Base-by-base conservation (phyloP, 2,329 filamentous ascomycete species). In the Colletotrichum neosansevieriae region DNA sequence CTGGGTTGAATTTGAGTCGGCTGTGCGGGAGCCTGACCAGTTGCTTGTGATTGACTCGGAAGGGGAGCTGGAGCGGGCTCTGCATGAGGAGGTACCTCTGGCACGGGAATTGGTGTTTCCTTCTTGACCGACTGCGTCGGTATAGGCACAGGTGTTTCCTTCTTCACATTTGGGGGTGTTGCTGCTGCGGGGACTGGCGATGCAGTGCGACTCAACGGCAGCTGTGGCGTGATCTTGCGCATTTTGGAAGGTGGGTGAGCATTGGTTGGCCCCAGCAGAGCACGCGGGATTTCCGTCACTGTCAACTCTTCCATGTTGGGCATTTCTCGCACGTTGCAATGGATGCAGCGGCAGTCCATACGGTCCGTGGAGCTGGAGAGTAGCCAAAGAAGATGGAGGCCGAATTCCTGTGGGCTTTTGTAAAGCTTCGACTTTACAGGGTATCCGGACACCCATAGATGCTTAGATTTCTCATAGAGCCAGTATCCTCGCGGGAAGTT, bases 361-460 rank as follows among this genome's bases (percentile, higher is more conserved):
- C 84, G 82, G 72, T 85, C 82, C 67, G 75, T 78, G 13, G 84
- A 86, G 15, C 76, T 73, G 34, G 84, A 84, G 7, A 84, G 76
- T 2, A 87, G 80, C 84, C 85, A 87, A 56, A 87, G 77, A 24
- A 85, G 70, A 69, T 87, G 85, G 9, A 85, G 76, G 4, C 81
- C 83, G 67, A 87, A 86, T 70, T 87, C 85, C 64, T 85, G 83
- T 0, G 85, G 84, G 49, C 82, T 84, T 73, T 84, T 85, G 73
- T 83, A 87, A 5, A 84, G 76, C 73, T 83, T 85, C 38, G 78
- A 73, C 69, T 84, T 84, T 69, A 81, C 76, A 5, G 83, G 83
- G 65, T 85, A 84, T 9, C 83, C 83, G 5, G 83, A 85, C 4
- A 85, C 79, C 77, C 82, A 84, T 19, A 84, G 81, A 66, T 85